Base-by-base conservation (phyloP, 78 protist species). In the slime mould (Dictyostelium discoideum) region DNA sequence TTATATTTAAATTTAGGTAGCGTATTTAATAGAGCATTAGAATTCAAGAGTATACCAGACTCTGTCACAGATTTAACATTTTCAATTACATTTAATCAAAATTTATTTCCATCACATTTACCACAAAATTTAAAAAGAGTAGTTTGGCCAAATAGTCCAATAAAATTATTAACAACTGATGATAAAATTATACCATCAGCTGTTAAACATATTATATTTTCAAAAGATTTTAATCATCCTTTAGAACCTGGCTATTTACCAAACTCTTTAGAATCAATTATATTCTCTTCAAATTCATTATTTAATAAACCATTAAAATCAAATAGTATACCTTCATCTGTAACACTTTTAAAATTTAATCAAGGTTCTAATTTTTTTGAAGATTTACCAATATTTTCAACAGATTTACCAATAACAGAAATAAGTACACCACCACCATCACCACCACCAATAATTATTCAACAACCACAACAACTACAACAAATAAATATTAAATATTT, bases 181-280 rank as follows among this genome's bases (percentile, higher is more conserved):
- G 69, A 60, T 0, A 60, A 60, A 20, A 60, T 60, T 20, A 81
- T 81, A 46, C 86, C 86, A 11, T 13, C 50, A 48, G 26, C 74
- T 9, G 86, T 81, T 10, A 44, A 81, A 60, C 86, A 81, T 50
- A 81, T 81, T 29, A 50, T 65, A 50, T 81, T 81, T 9, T 57
- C 69, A 44, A 81, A 81, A 60, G 32, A 48, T 9, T 69, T 69
- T 11, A 69, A 69, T 26, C 77, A 69, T 26, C 39, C 77, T 26
- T 69, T 69, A 26, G 77, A 26, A 11, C 42, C 39, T 69, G 77
- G 77, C 26, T 69, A 26, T 26, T 69, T 69, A 26, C 77, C 77
- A 10, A 10, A 20, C 24, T 69, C 77, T 10, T 69, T 69, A 32
- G 69, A 60, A 60, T 60, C 69, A 16, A 69, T 26, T 26, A n/a